Conservation (phyloP, 768 basidiomycete species). For the Tulasnella sp. region DNA sequence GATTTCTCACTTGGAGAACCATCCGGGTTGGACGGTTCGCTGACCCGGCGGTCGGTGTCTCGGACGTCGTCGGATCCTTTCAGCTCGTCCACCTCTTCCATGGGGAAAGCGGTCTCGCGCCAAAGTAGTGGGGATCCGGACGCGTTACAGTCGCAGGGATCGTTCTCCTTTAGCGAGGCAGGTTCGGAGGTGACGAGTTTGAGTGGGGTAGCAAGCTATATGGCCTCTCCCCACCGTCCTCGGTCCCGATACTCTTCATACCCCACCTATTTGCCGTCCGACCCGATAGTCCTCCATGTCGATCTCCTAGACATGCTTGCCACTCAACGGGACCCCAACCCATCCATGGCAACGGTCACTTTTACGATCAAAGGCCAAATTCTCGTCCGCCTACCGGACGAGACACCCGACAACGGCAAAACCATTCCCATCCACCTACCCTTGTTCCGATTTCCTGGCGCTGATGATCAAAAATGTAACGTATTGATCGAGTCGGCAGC, state of each 20-base stretch:
- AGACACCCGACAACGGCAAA: not conserved
- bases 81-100: not conserved
- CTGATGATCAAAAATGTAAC: not conserved
- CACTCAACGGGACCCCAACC: conserved; percentile 20
- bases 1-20: not conserved
- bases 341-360: not conserved
- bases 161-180: not conserved
- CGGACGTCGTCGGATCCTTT: not conserved
- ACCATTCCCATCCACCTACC: not conserved
- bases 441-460: conserved; percentile 10
- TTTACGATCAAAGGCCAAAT: conserved; percentile 21
- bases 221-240: not conserved
- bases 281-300: conserved; percentile 17
- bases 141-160: not conserved
- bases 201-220: not conserved
- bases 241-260: not conserved
- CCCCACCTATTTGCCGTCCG: not conserved
- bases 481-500: not conserved
- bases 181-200: not conserved
- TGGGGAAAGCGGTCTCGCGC: conserved; percentile 2
- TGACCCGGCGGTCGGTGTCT: not conserved
- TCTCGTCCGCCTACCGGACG: not conserved
- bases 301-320: conserved; percentile 11
- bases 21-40: not conserved
- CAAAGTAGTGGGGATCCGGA: not conserved